Evolutionary conservation across 2,329 filamentous ascomycete species (phyloP).

Genomic region (Aspergillus melleus): DNA sequence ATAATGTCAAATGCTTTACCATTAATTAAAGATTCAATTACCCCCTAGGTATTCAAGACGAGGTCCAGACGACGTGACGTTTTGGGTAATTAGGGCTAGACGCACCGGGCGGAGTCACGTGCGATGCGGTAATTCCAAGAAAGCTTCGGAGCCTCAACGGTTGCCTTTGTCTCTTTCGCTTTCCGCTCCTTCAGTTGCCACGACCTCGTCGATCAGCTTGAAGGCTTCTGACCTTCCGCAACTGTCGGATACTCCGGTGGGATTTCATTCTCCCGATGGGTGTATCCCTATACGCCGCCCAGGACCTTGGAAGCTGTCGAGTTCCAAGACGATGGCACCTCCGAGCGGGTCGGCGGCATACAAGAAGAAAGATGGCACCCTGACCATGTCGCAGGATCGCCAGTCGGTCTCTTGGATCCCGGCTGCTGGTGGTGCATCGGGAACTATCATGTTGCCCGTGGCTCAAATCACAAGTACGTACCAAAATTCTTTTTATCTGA

Average conservation of each 20-base stretch:
- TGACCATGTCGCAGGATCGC: constrained; percentile 73
- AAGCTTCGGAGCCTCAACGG: constrained; percentile 3
- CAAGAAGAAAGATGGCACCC: constrained; percentile 92
- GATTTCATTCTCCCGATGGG: constrained; percentile 34
- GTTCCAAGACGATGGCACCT: constrained; percentile 41
- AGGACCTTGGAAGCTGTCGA: constrained; percentile 41
- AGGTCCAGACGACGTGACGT: too few species aligned
- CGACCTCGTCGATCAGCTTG: neutral
- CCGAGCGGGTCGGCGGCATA: constrained; percentile 71
- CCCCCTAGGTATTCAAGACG: too few species aligned
- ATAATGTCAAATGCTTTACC: too few species aligned
- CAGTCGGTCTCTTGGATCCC: constrained; percentile 80
- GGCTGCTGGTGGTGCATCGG: constrained; percentile 59
- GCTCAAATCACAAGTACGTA: constrained; percentile 77
- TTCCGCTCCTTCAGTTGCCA: neutral
- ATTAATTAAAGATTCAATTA: too few species aligned
- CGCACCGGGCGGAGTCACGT: neutral
- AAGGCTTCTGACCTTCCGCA: constrained; percentile 19
- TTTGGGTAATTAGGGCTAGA: constrained; percentile 1
- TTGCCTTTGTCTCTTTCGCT: neutral
- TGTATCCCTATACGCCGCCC: constrained; percentile 32
- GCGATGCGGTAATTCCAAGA: neutral
- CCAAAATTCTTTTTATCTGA: neutral
- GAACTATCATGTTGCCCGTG: constrained; percentile 69
- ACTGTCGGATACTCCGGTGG: constrained; percentile 18